These are phyloP conservation scores for Sporothrix pallida DNA, from an alignment of 2,329 filamentous ascomycete species.

Conservation along the genomic window DNA sequence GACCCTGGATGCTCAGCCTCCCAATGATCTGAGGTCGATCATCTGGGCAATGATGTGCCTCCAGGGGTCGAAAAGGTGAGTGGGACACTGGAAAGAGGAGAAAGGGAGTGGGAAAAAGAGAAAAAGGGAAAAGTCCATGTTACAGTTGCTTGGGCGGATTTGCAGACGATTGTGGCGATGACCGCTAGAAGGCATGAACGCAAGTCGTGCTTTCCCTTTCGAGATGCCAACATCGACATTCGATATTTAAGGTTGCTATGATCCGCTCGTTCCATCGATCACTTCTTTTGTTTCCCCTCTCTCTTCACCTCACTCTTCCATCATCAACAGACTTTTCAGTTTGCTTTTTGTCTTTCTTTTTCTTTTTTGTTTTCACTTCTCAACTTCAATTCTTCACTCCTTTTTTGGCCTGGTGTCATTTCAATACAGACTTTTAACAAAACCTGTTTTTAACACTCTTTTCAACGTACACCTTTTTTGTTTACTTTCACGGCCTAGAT, in stretches of 20 bases:
- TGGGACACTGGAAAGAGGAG: neutral
- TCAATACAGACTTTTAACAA: conserved; percentile 9
- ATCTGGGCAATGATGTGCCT: conserved; percentile 15
- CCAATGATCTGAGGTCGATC: conserved; percentile 28
- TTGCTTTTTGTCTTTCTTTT: conserved; percentile 14
- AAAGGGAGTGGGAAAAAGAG: neutral
- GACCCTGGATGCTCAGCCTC: conserved; percentile 25
- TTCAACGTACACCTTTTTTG: neutral
- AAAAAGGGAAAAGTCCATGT: neutral
- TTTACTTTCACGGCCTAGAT: neutral
- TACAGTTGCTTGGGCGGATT: conserved; percentile 9
- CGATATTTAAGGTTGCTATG: conserved; percentile 31
- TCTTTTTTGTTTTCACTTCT: neutral
- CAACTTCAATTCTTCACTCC: conserved; percentile 20
- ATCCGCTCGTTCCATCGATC: conserved; percentile 21
- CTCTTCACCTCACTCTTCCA: conserved; percentile 10
- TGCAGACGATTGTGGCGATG: conserved; percentile 31
- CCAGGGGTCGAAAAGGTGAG: conserved; percentile 1
- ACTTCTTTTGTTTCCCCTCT: conserved; percentile 13
- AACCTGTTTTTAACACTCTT: conserved; percentile 17
- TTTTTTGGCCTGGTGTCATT: conserved; percentile 24
- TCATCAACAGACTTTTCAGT: conserved; percentile 8
- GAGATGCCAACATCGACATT: neutral
- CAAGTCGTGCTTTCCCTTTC: neutral
- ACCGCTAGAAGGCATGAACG: neutral